Evolutionary conservation across 2,329 filamentous ascomycete genomes (phyloP).

Genomic region (Botryotinia convoluta): DNA sequence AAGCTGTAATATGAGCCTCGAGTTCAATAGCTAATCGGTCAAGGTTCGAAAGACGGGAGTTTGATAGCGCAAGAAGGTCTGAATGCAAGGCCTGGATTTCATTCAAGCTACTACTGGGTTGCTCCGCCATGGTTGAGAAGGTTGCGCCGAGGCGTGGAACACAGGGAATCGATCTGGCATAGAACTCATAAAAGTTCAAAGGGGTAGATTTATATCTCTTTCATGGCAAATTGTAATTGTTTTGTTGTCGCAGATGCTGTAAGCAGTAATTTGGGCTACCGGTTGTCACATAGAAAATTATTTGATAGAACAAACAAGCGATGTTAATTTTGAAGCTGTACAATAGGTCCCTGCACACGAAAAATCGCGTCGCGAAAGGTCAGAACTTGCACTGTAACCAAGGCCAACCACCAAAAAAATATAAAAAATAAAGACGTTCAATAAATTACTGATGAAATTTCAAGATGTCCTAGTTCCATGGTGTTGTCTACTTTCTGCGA

Average conservation of each 20-base stretch:
- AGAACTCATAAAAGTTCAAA: constrained; percentile 13
- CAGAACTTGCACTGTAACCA: neutral
- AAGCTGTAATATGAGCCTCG: constrained; percentile 62
- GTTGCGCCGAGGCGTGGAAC: constrained; percentile 29
- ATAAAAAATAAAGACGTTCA: neutral
- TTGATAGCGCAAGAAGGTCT: constrained; percentile 74
- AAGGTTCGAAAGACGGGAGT: constrained; percentile 66
- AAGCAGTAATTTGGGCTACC: neutral
- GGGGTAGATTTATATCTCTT: neutral
- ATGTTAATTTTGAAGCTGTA: constrained; percentile 20
- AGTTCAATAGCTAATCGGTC: constrained; percentile 67
- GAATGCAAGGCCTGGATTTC: constrained; percentile 81
- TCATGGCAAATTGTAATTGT: constrained; percentile 6
- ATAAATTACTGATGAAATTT: neutral
- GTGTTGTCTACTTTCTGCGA: constrained; percentile 6
- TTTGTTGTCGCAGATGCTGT: constrained; percentile 10
- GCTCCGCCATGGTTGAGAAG: constrained; percentile 61
- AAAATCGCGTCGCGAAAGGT: constrained; percentile 19
- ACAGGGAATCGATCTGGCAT: constrained; percentile 3
- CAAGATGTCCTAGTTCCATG: neutral
- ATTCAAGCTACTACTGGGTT: constrained; percentile 64
- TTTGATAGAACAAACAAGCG: constrained; percentile 20
- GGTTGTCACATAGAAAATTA: constrained; percentile 17
- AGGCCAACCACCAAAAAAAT: constrained; percentile 3
- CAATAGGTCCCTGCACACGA: constrained; percentile 14